These are phyloP conservation scores for Volvox reticuliferus DNA, from an alignment of 139 green algal species.

Conservation along the genomic window DNA sequence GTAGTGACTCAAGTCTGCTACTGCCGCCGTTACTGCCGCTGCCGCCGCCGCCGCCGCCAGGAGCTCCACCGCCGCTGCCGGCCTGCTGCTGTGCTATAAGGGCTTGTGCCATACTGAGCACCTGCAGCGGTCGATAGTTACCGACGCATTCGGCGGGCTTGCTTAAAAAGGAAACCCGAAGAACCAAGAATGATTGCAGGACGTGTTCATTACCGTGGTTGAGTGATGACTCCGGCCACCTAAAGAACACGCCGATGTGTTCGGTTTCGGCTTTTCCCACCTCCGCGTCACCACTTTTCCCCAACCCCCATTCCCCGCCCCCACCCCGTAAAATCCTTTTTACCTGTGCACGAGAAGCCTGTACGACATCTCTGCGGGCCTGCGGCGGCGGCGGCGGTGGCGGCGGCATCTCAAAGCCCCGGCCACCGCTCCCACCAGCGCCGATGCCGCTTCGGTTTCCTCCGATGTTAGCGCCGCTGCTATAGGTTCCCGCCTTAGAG, in stretches of 20 bases:
- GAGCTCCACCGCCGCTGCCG: background rate
- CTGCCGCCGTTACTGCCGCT: background rate
- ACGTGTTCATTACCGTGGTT: too few relatives aligned
- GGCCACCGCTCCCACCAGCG: background rate
- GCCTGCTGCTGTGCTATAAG: background rate
- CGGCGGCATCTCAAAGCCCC: background rate
- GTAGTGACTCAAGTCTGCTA: constrained; percentile 14
- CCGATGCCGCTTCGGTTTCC: background rate
- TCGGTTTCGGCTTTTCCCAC: too few relatives aligned
- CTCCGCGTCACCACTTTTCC: too few relatives aligned
- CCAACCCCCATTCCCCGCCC: too few relatives aligned
- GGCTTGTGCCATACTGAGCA: constrained; percentile 10
- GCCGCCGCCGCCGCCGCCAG: background rate
- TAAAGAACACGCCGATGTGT: too few relatives aligned
- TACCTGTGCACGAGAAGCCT: constrained; percentile 8
- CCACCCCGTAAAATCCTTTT: too few relatives aligned
- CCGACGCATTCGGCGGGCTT: too few relatives aligned
- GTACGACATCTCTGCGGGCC: background rate
- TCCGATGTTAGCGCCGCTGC: background rate
- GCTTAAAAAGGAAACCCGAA: too few relatives aligned
- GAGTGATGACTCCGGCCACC: too few relatives aligned
- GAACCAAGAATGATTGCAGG: too few relatives aligned
- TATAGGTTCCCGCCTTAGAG: background rate
- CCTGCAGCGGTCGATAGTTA: background rate
- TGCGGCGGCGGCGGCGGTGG: background rate